A percentile compares a stretch with the other conserved stretches of the same genome.
Conservation (phyloP, 257 asterid genomes). For the Craterostigma plantagineum region DNA sequence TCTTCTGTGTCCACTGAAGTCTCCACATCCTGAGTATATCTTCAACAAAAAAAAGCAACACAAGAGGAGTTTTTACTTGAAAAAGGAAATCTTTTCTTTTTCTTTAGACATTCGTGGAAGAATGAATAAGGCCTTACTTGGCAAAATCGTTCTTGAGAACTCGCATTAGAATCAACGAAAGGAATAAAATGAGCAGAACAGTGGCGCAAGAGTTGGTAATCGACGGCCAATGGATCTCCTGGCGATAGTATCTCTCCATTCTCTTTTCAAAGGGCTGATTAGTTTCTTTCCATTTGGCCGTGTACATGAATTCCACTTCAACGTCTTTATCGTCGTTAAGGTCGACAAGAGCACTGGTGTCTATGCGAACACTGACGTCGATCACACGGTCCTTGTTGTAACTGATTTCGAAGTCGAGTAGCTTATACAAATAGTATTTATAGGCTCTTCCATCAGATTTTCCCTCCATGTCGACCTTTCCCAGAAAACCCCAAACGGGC, state of each 20-base stretch:
- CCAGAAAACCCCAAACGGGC: constrained; percentile 72
- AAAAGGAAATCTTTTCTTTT: no score
- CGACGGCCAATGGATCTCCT: constrained; percentile 63
- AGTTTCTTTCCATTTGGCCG: constrained; percentile 51
- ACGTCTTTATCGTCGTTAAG: constrained; percentile 42
- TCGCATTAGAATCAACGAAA: constrained; percentile 53
- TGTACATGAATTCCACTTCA: constrained; percentile 41
- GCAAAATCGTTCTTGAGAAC: constrained; percentile 57
- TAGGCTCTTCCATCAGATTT: constrained; percentile 40
- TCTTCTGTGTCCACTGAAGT: constrained; percentile 52
- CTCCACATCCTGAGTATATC: constrained; percentile 69
- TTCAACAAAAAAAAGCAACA: constrained; percentile 9
- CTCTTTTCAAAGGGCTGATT: constrained; percentile 38
- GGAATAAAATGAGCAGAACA: constrained; percentile 45
- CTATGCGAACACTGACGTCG: constrained; percentile 52
- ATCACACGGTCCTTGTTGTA: constrained; percentile 55
- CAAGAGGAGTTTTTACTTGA: neutral
- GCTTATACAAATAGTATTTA: constrained; percentile 47
- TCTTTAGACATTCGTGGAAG: neutral
- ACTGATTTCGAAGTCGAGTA: constrained; percentile 40
- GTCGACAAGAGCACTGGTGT: constrained; percentile 50
- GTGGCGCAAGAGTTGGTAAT: constrained; percentile 56
- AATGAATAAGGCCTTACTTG: constrained; percentile 21
- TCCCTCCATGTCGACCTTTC: constrained; percentile 53
- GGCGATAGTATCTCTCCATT: constrained; percentile 51